phyloP scores from a whole-genome alignment of 2,329 filamentous ascomycete species.

The Fusarium miscanthi region DNA sequence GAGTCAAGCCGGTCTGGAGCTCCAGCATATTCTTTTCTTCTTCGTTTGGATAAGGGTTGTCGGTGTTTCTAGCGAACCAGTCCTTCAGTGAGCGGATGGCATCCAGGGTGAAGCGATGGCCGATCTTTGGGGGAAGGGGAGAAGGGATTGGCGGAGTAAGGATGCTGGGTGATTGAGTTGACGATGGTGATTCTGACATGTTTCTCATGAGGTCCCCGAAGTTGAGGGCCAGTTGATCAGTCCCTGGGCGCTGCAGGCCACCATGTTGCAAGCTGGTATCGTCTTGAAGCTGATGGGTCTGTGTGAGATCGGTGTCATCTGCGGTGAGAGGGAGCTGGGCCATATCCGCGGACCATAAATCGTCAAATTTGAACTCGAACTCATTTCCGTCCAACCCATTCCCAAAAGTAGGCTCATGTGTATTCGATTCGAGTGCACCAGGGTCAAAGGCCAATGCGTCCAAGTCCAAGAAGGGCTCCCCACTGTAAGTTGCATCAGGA shows the following conservation, averaged over 20 bases:
- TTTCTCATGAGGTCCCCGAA: background rate
- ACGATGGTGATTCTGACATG: background rate
- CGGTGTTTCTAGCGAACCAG: slow-evolving; percentile 79
- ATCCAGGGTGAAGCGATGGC: slow-evolving; percentile 27
- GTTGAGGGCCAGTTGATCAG: background rate
- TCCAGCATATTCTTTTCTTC: slow-evolving; percentile 81
- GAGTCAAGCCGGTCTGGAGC: slow-evolving; percentile 77
- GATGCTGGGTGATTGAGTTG: background rate
- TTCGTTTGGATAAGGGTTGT: slow-evolving; percentile 85
- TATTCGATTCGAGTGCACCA: background rate
- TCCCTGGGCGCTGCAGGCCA: background rate
- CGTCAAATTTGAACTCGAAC: background rate
- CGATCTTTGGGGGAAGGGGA: slow-evolving; percentile 19
- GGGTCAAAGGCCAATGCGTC: background rate
- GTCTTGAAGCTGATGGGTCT: background rate
- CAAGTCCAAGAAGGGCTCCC: background rate
- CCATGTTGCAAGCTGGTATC: background rate
- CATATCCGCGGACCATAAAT: background rate
- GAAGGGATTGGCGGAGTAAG: background rate
- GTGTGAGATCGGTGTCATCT: background rate
- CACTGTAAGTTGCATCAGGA: background rate
- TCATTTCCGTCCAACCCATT: background rate
- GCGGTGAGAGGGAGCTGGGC: background rate
- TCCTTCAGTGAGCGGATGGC: slow-evolving; percentile 69
- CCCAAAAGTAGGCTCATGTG: background rate